These are phyloP conservation scores for Lentinula novae-zelandiae DNA, from an alignment of 1,284 basidiomycete genomes.

Conservation along the genomic window DNA sequence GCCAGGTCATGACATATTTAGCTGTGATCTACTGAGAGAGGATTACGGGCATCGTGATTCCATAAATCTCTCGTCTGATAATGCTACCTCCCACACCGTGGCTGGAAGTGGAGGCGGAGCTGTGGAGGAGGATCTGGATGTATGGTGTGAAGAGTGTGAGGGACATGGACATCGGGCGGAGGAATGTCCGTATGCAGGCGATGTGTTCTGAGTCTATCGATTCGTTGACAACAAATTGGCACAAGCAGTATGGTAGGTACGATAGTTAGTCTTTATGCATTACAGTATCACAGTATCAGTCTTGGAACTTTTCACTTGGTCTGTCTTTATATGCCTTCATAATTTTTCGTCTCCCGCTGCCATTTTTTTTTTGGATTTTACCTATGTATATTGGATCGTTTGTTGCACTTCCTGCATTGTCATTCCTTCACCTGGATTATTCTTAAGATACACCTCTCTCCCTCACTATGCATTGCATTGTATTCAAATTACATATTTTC, in stretches of 20 bases:
- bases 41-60: constrained; percentile 17
- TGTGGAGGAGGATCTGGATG: constrained; percentile 24
- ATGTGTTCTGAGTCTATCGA: constrained; percentile 58
- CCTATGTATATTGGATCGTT: no score
- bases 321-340: not conserved
- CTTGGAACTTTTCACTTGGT: not conserved
- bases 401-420: no score
- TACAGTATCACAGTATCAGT: not conserved
- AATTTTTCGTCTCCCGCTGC: not conserved
- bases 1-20: constrained; percentile 80
- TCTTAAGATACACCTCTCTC: no score
- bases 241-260: not conserved
- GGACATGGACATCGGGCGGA: constrained; percentile 63
- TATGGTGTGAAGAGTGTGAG: constrained; percentile 78
- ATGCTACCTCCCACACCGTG: not conserved
- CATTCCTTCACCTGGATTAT: no score
- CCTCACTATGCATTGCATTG: no score
- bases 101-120: not conserved
- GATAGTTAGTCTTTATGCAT: not conserved
- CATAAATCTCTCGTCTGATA: not conserved
- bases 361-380: no score
- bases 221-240: not conserved
- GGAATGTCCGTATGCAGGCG: constrained; percentile 75
- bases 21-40: constrained; percentile 59
- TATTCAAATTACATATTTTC: no score